Base-by-base conservation (phyloP, 1,139 yeast genomes). In the Geotrichum citri-aurantii region DNA sequence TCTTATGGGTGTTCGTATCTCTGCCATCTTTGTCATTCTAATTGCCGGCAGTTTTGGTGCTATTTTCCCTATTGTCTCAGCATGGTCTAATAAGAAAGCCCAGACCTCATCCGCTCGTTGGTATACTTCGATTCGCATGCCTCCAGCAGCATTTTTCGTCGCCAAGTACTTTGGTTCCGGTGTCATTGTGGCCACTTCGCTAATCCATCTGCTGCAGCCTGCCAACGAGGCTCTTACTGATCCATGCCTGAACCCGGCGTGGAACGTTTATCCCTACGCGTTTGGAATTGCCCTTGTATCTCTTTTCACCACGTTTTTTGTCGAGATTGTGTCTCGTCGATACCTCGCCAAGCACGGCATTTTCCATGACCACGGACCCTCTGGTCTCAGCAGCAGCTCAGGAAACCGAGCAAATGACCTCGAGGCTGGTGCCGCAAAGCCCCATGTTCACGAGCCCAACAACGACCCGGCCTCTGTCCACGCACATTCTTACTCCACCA, bases 161-260 rank as follows among this genome's bases (percentile, higher is more conserved):
- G 88, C 91, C 58, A 88, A 88, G 68, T 88, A 81, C 75, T 90
- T 91, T 70, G 97, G 97, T 62, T 86, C 96, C 0, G 97, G 97
- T 55, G 97, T 91, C 55, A 91, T 91, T 68, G 79, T 90, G 10
- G 93, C 97, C 0, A 91, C 97, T 1, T 91, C 96, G 0, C 86
- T 89, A 66, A 85, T 91, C 59, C 97, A 91, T 73, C 76, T 91
- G 62, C 76, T 91, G 65, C 84, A 85, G 65, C 96, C 96, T 0
- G 96, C 96, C 2, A 75, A 79, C 64, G 86, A 83, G 44, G 75
- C 78, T 2, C 75, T 85, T 58, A 72, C 80, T 0, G 66, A 75
- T 56, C 76, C 74, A 7, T 84, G 89, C 71, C 77, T 85, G 44
- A 83, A 84, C 33, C 81, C 79, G 33, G 77, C 78, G 1, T 81